These are phyloP conservation scores for Dioscorea alata DNA, from an alignment of 106 monocot genomes.

Conservation along the genomic window DNA sequence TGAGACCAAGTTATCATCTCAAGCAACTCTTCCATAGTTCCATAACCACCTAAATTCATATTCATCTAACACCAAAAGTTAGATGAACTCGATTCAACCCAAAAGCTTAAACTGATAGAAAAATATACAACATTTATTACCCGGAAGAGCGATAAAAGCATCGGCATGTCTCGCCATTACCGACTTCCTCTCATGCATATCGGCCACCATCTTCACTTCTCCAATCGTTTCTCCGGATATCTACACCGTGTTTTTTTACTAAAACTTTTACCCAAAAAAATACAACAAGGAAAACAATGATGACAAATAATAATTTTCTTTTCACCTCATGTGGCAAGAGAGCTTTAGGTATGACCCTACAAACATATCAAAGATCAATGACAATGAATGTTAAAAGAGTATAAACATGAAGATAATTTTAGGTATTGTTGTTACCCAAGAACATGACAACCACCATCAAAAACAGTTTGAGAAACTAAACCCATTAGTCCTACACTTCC, in stretches of 20 bases:
- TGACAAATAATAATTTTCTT: no score
- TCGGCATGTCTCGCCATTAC: conserved; percentile 81
- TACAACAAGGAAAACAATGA: no score
- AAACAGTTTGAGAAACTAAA: conserved; percentile 53
- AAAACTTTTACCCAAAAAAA: neutral
- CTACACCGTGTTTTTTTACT: conserved; percentile 11
- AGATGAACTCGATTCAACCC: neutral
- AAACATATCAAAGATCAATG: neutral
- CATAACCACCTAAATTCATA: conserved; percentile 48
- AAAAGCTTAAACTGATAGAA: neutral
- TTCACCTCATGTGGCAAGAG: conserved; percentile 61
- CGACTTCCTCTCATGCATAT: conserved; percentile 91
- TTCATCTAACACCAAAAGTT: no score
- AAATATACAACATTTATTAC: conserved; percentile 5
- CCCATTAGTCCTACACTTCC: conserved; percentile 88
- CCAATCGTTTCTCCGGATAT: conserved; percentile 70
- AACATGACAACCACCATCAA: conserved; percentile 74
- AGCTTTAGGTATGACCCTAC: conserved; percentile 27
- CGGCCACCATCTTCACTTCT: conserved; percentile 63
- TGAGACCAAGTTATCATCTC: conserved; percentile 90
- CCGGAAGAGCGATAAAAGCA: conserved; percentile 91
- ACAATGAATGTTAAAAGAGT: neutral
- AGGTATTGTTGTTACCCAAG: conserved; percentile 41
- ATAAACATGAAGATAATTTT: no score
- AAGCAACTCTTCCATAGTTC: conserved; percentile 88